Evolutionary conservation across 1,284 basidiomycete species (phyloP).

Genomic region (Entoloma clypeatum): DNA sequence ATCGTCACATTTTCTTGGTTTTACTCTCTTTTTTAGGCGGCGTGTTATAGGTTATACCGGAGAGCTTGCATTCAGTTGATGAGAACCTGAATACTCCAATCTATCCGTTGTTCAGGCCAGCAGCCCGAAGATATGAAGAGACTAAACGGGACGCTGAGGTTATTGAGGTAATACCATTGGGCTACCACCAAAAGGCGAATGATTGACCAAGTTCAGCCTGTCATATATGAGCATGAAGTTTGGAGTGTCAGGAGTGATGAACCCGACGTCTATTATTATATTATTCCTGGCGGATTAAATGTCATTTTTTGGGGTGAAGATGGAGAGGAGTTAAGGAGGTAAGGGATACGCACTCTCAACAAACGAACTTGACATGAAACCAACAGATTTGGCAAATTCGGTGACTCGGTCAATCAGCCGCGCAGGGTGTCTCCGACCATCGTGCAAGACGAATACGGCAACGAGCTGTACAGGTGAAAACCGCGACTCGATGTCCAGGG

Average conservation of each 20-base stretch:
- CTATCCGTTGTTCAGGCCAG: too few species aligned
- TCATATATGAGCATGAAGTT: conserved; percentile 24
- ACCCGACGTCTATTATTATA: conserved; percentile 50
- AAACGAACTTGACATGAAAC: conserved; percentile 20
- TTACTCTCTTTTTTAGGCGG: too few species aligned
- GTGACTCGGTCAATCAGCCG: conserved; percentile 22
- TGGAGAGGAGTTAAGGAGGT: conserved; percentile 67
- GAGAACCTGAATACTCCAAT: too few species aligned
- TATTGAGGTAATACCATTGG: conserved; percentile 16
- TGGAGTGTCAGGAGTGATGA: conserved; percentile 23
- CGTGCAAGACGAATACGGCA: conserved; percentile 48
- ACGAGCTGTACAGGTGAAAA: conserved; percentile 45
- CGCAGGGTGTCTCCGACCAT: conserved; percentile 29
- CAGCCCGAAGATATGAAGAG: background rate
- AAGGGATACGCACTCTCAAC: conserved; percentile 14
- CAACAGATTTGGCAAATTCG: conserved; percentile 45
- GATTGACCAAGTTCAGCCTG: conserved; percentile 16
- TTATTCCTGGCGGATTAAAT: conserved; percentile 60
- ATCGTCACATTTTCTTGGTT: too few species aligned
- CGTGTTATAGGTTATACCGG: too few species aligned
- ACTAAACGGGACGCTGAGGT: conserved; percentile 11
- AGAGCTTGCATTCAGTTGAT: too few species aligned
- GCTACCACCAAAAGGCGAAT: background rate
- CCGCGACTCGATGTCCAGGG: background rate
- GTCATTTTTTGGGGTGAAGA: conserved; percentile 67